These are phyloP conservation scores for Sequoia sempervirens DNA, from an alignment of 75 land plant species.

Conservation along the genomic window DNA sequence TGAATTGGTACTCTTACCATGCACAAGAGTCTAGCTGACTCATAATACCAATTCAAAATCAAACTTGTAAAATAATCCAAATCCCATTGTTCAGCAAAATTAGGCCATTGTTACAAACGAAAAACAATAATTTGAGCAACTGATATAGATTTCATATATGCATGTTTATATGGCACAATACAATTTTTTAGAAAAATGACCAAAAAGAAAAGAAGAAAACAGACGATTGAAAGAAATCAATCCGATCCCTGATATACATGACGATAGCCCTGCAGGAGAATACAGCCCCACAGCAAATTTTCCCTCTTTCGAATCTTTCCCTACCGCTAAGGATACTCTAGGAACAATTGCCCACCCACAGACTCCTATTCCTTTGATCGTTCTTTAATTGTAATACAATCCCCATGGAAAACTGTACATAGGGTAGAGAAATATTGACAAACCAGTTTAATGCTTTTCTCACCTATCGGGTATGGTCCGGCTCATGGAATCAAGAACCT, in stretches of 20 bases:
- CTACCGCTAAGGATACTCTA: background rate
- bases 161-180: background rate
- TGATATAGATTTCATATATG: background rate
- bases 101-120: background rate
- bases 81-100: background rate
- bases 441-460: background rate
- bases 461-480: background rate
- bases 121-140: background rate
- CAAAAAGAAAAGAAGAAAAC: background rate
- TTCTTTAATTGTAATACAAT: background rate
- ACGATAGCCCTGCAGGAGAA: background rate
- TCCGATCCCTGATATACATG: background rate
- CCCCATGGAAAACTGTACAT: background rate
- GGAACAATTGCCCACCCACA: background rate
- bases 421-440: background rate
- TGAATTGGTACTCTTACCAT: background rate
- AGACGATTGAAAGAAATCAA: background rate
- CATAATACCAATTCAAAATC: background rate
- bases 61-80: background rate
- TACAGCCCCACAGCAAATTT: background rate
- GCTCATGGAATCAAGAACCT: slow-evolving; percentile 47
- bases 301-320: background rate
- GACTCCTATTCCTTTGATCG: background rate
- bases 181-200: too few relatives aligned
- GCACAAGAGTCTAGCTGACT: background rate